Evolutionary conservation across 164 flowering plant species (phyloP).

Genomic region (Magnolia officinalis): DNA sequence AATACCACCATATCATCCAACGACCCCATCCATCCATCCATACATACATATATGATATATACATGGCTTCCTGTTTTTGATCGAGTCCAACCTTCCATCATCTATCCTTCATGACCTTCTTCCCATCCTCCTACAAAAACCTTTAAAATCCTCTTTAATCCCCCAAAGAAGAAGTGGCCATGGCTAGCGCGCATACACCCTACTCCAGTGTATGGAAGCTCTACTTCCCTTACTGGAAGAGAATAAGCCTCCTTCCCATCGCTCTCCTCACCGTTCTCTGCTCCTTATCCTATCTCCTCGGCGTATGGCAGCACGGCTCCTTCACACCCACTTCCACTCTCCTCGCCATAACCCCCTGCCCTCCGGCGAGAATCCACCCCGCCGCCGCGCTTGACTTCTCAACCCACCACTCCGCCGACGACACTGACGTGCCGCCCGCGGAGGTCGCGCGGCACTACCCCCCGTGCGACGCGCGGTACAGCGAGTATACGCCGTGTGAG

Average conservation of each 20-base stretch:
- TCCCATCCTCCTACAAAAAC: neutral
- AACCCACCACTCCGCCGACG: slow-evolving; percentile 47
- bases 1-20: neutral
- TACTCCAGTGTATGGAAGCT: slow-evolving; percentile 7
- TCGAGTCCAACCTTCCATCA: no score
- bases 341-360: slow-evolving; percentile 3
- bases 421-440: slow-evolving; percentile 6
- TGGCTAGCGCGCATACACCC: slow-evolving; percentile 1
- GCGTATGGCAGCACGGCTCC: slow-evolving; percentile 42
- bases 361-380: neutral
- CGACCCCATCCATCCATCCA: neutral
- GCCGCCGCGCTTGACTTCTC: slow-evolving; percentile 49
- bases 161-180: neutral
- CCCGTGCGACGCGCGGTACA: slow-evolving; percentile 41
- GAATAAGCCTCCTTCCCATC: slow-evolving; percentile 33
- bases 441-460: slow-evolving; percentile 33
- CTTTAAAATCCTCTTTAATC: neutral
- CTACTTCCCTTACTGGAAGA: slow-evolving; percentile 18
- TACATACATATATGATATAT: neutral
- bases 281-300: slow-evolving; percentile 50
- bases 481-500: slow-evolving; percentile 90
- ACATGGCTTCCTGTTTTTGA: no score
- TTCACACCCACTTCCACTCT: neutral
- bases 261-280: slow-evolving; percentile 37
- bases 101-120: neutral